phyloP scores from a whole-genome alignment of 495 filamentous ascomycete genomes.

The Aspergillus leporis region DNA sequence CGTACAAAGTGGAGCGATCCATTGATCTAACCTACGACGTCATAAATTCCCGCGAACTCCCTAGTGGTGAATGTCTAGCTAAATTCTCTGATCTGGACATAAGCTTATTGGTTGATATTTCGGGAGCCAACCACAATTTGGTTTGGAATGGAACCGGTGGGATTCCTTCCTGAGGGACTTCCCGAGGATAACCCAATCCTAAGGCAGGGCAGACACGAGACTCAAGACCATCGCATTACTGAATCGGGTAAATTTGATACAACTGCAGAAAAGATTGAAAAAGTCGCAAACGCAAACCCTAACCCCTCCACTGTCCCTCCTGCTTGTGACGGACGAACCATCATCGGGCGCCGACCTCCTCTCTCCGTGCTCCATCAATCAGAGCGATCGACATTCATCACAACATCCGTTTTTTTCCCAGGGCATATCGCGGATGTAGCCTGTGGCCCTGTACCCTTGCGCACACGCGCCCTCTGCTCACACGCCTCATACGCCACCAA shows the following conservation, averaged over 20 bases:
- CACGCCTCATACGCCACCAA: slow-evolving; percentile 16
- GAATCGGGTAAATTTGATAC: background rate
- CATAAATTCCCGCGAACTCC: background rate
- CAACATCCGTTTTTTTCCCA: background rate
- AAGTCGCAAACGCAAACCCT: slow-evolving; percentile 6
- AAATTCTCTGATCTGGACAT: background rate
- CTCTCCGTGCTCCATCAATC: slow-evolving; percentile 4
- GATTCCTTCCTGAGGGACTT: background rate
- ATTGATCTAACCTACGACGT: background rate
- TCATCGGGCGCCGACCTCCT: slow-evolving; percentile 3
- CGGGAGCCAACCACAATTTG: slow-evolving; percentile 3
- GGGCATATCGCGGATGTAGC: slow-evolving; percentile 9
- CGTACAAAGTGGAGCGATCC: background rate
- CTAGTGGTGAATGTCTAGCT: background rate
- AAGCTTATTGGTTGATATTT: background rate
- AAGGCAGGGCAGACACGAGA: too few species aligned
- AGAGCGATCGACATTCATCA: slow-evolving; percentile 9
- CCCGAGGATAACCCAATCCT: too few species aligned
- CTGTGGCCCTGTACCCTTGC: slow-evolving; percentile 9
- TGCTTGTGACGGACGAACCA: slow-evolving; percentile 17
- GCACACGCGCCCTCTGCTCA: background rate
- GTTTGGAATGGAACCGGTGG: background rate
- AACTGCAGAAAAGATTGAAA: slow-evolving; percentile 6
- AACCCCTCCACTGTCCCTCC: slow-evolving; percentile 1
- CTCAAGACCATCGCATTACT: background rate